phyloP scores from a whole-genome alignment of 2,329 filamentous ascomycete species.

The Exophiala sp. region DNA sequence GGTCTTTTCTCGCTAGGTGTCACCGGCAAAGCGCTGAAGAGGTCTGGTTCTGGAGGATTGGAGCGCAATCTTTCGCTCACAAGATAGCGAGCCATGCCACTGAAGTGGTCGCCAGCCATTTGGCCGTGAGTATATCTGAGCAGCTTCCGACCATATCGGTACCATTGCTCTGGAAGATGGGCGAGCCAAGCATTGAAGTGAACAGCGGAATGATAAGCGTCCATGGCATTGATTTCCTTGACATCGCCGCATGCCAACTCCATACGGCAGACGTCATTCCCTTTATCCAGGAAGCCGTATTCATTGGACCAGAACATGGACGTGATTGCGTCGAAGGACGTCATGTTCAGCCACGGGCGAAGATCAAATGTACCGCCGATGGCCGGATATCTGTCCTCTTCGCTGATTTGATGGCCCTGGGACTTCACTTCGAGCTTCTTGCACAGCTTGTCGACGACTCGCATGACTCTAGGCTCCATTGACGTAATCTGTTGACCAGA shows the following conservation, averaged over 20 bases:
- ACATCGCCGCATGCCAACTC: background rate
- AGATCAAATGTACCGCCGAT: conserved; percentile 18
- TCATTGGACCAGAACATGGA: conserved; percentile 14
- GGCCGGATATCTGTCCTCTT: conserved; percentile 4
- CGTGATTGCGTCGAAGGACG: conserved; percentile 21
- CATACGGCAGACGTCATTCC: background rate
- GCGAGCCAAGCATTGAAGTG: background rate
- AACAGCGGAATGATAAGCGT: background rate
- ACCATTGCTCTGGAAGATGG: background rate
- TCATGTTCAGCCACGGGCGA: conserved; percentile 25
- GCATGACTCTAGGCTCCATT: conserved; percentile 16
- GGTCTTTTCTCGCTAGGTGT: conserved; percentile 9
- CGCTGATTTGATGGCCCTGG: background rate
- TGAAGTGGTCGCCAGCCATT: conserved; percentile 8
- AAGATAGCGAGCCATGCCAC: conserved; percentile 16
- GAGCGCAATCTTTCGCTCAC: conserved; percentile 6
- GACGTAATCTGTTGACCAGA: conserved; percentile 10
- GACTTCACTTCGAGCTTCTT: background rate
- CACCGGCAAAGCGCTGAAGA: conserved; percentile 13
- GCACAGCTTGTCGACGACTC: conserved; percentile 4
- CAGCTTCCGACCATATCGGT: background rate
- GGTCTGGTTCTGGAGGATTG: conserved; percentile 6
- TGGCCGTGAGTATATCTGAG: background rate
- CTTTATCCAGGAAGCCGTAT: conserved; percentile 4
- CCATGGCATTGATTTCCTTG: conserved; percentile 1